Evolutionary conservation across 164 flowering plant genomes (phyloP).

Genomic region (Tetracentron sinense): DNA sequence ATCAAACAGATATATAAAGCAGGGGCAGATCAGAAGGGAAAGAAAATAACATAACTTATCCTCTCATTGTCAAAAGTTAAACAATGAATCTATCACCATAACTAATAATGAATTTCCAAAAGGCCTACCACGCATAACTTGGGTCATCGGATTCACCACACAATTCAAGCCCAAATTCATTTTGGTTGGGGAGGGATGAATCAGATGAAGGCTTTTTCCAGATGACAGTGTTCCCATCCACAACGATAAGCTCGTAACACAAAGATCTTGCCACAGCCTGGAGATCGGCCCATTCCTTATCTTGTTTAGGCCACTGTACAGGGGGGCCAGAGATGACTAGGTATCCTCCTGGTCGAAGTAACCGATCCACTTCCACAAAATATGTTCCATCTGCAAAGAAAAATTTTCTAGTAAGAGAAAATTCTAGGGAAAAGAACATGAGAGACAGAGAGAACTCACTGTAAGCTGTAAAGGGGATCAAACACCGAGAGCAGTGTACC

Average conservation of each 20-base stretch:
- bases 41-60: too few species aligned
- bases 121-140: conserved; percentile 70
- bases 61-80: neutral
- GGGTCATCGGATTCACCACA: conserved; percentile 84
- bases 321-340: conserved; percentile 96
- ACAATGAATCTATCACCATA: neutral
- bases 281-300: conserved; percentile 98
- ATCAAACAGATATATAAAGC: too few species aligned
- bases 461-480: conserved; percentile 92
- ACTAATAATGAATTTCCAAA: neutral
- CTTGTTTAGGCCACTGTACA: conserved; percentile 93
- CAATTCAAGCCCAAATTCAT: conserved; percentile 74
- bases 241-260: conserved; percentile 87
- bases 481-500: conserved; percentile 91
- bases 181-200: conserved; percentile 76
- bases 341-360: conserved; percentile 95
- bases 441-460: conserved; percentile 51
- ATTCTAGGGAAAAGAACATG: neutral
- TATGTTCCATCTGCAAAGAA: conserved; percentile 85
- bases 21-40: too few species aligned
- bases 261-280: conserved; percentile 83
- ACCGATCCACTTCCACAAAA: conserved; percentile 85
- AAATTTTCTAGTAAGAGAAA: conserved; percentile 14
- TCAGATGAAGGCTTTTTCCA: conserved; percentile 88
- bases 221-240: conserved; percentile 92